Conservation (phyloP, 768 basidiomycete genomes). For the Tephrocybe sp. region DNA sequence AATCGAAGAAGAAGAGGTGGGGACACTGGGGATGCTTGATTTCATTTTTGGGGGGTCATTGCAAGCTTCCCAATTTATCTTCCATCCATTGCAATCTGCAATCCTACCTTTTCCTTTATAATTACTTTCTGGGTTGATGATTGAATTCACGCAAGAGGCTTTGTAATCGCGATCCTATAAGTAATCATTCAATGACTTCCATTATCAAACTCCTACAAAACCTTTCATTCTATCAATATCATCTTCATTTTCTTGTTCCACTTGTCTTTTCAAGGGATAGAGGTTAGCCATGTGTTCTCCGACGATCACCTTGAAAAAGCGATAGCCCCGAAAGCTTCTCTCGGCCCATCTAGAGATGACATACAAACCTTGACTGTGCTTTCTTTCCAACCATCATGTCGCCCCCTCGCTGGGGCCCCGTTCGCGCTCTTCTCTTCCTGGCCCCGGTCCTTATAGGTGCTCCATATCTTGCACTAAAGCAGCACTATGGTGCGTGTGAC, state of each 20-base stretch:
- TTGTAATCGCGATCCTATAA: too few species aligned
- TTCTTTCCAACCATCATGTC: conserved; percentile 17
- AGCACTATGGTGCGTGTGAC: conserved; percentile 45
- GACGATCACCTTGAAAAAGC: not conserved
- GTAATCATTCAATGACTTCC: too few species aligned
- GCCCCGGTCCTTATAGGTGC: conserved; percentile 53
- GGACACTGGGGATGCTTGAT: conserved; percentile 26
- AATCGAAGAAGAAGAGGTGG: conserved; percentile 52
- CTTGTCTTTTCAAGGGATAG: not conserved
- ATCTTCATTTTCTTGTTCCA: not conserved
- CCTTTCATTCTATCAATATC: not conserved
- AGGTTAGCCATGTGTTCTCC: not conserved
- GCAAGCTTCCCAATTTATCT: too few species aligned
- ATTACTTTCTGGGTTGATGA: too few species aligned
- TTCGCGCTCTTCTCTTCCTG: conserved; percentile 55
- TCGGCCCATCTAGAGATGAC: not conserved
- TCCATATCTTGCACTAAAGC: conserved; percentile 46
- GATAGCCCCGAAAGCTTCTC: not conserved
- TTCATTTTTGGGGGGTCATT: too few species aligned
- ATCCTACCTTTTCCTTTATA: too few species aligned
- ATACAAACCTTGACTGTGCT: conserved; percentile 6
- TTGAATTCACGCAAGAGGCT: too few species aligned
- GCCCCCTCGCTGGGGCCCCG: conserved; percentile 51
- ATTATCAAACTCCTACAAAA: too few species aligned
- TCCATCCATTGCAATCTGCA: too few species aligned